phyloP scores from a whole-genome alignment of 768 basidiomycete species.

The Russula olivacea region DNA sequence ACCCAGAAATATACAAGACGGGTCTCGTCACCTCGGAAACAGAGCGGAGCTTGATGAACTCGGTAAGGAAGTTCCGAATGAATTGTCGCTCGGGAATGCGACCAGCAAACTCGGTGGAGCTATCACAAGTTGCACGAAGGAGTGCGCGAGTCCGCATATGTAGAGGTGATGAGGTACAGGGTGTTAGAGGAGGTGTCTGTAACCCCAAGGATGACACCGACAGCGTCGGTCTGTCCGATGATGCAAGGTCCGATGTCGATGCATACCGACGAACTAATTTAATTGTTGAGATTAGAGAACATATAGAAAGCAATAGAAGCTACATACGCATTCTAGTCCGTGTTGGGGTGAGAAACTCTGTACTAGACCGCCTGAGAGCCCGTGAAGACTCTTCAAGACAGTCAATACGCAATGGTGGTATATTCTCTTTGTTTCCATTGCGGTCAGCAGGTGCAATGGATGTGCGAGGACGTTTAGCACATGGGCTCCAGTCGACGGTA shows the following conservation, averaged over 20 bases:
- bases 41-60: constrained; percentile 39
- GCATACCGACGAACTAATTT: constrained; percentile 41
- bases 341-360: constrained; percentile 37
- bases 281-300: constrained; percentile 17
- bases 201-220: constrained; percentile 41
- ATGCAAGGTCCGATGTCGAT: constrained; percentile 41
- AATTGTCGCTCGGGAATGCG: constrained; percentile 56
- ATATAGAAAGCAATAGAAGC: background rate
- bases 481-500: constrained; percentile 60
- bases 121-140: constrained; percentile 66
- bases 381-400: constrained; percentile 35
- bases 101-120: constrained; percentile 52
- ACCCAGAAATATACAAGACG: constrained; percentile 83
- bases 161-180: constrained; percentile 43
- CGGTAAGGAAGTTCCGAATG: constrained; percentile 54
- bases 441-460: constrained; percentile 42
- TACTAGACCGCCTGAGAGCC: constrained; percentile 37
- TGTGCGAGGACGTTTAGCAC: constrained; percentile 57
- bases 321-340: constrained; percentile 43
- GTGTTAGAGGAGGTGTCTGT: constrained; percentile 58
- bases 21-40: constrained; percentile 32
- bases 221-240: constrained; percentile 40
- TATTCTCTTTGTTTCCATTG: constrained; percentile 71
- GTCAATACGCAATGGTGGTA: constrained; percentile 53
- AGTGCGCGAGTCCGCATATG: constrained; percentile 60